A percentile compares a stretch with the other conserved stretches of the same genome.
Evolutionary conservation across 495 filamentous ascomycete genomes (phyloP).

Genomic region (Penicillium argentinense): DNA sequence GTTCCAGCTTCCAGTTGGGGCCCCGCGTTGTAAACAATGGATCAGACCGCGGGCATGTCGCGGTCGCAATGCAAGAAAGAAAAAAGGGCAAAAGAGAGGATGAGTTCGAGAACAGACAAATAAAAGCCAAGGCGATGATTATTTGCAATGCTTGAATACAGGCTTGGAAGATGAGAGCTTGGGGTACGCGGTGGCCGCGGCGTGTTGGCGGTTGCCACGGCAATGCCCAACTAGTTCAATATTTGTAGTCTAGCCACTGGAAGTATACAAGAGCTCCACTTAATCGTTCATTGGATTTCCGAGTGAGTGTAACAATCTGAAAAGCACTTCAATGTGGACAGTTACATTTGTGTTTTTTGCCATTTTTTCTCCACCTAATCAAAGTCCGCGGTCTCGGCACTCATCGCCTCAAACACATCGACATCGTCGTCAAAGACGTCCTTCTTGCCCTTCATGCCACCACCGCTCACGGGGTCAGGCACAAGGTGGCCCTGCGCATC

Average conservation of each 20-base stretch:
- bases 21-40: constrained; percentile 19
- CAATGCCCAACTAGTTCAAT: constrained; percentile 4
- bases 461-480: constrained; percentile 27
- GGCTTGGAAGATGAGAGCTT: constrained; percentile 1
- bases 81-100: neutral
- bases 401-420: constrained; percentile 31
- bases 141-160: constrained; percentile 1
- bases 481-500: constrained; percentile 36
- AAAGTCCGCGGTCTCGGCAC: constrained; percentile 35
- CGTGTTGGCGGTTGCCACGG: constrained; percentile 10
- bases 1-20: constrained; percentile 8
- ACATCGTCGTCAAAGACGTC: constrained; percentile 19
- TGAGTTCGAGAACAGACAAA: neutral
- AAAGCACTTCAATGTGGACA: neutral
- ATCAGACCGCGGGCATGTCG: constrained; percentile 7
- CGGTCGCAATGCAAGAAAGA: neutral
- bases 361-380: constrained; percentile 18
- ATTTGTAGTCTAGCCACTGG: neutral
- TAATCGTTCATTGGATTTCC: too few relatives aligned
- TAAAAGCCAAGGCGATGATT: constrained; percentile 4
- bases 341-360: too few relatives aligned
- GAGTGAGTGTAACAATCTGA: too few relatives aligned
- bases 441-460: constrained; percentile 20
- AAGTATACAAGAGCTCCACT: neutral
- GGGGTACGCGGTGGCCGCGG: neutral